Evolutionary conservation across 148 eudicot genomes (phyloP).

Genomic region (Rhododendron vialii): DNA sequence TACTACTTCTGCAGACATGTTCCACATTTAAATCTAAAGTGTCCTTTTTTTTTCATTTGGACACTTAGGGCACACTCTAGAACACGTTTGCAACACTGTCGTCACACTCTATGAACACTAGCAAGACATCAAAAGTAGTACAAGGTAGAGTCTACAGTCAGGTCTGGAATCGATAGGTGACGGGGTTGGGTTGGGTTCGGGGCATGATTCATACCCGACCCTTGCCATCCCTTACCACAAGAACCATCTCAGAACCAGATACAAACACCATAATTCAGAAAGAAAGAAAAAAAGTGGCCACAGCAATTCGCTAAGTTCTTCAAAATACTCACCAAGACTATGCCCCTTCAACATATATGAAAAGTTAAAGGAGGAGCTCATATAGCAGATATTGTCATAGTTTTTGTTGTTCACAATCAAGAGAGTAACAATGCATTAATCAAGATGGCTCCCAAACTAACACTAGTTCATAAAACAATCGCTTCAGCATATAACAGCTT

Average conservation of each 20-base stretch:
- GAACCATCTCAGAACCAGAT: background rate
- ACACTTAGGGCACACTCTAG: no score
- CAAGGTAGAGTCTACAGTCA: no score
- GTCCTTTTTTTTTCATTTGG: no score
- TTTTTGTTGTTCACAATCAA: background rate
- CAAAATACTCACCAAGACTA: background rate
- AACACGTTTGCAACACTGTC: no score
- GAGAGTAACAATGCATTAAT: background rate
- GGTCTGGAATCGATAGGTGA: no score
- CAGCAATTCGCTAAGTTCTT: background rate
- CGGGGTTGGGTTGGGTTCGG: no score
- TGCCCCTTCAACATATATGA: background rate
- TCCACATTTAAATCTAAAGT: no score
- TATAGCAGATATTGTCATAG: background rate
- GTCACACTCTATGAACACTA: no score
- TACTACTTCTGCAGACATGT: no score
- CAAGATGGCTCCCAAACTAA: background rate
- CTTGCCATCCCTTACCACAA: background rate
- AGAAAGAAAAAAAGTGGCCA: background rate
- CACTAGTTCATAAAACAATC: constrained; percentile 1
- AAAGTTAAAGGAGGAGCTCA: background rate
- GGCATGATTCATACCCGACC: no score
- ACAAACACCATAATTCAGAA: background rate
- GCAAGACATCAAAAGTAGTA: no score
- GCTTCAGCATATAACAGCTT: background rate